phyloP scores from a whole-genome alignment of 2,329 filamentous ascomycete genomes.

The Ceratocystis destructans region DNA sequence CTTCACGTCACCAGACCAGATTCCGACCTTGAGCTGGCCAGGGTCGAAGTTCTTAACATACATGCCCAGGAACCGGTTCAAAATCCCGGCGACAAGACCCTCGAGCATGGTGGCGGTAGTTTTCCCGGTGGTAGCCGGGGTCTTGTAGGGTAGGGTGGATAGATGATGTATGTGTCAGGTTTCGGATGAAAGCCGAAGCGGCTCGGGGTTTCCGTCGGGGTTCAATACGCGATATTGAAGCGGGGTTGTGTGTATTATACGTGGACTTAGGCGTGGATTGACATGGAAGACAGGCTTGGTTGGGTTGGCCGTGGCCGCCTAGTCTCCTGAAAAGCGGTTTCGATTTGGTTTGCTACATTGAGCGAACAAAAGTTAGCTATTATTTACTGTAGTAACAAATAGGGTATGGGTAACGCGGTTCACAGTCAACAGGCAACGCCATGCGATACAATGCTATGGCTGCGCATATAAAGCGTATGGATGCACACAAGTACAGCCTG shows the following conservation, averaged over 20 bases:
- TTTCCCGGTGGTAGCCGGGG: conserved; percentile 1
- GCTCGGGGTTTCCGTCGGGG: background rate
- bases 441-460: too few relatives aligned
- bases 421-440: too few relatives aligned
- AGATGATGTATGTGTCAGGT: background rate
- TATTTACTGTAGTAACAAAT: too few relatives aligned
- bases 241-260: background rate
- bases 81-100: conserved; percentile 86
- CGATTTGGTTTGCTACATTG: too few relatives aligned
- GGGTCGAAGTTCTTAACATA: conserved; percentile 99
- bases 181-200: background rate
- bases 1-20: conserved; percentile 98
- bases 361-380: too few relatives aligned
- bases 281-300: background rate
- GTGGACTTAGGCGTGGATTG: background rate
- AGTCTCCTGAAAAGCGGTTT: too few relatives aligned
- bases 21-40: conserved; percentile 92
- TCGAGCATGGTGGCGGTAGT: conserved; percentile 61
- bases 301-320: too few relatives aligned
- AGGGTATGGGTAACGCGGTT: too few relatives aligned
- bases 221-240: too few relatives aligned
- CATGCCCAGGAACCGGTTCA: conserved; percentile 99
- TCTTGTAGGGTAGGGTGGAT: background rate
- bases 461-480: too few relatives aligned
- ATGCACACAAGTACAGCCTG: too few relatives aligned